Base-by-base conservation (phyloP, 495 filamentous ascomycete genomes). In the Gamarada debralockiae region DNA sequence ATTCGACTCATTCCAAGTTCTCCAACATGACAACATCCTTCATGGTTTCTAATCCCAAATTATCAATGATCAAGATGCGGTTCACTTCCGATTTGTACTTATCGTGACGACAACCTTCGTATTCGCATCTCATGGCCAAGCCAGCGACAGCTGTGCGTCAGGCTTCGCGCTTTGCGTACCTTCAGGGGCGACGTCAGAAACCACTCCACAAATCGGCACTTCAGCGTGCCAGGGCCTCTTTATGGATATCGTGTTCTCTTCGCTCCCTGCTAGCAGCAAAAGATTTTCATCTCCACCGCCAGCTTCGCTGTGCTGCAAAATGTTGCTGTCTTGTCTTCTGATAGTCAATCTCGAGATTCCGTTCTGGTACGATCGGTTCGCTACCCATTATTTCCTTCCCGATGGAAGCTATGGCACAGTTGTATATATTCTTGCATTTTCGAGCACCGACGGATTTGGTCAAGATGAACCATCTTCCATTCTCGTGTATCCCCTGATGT, bases 331-430 rank as follows among this genome's bases (percentile, higher is more conserved):
- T 3, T 57, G 52, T 34, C 56, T 60, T 18, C 48, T 47, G 23
- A 50, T 60, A 9, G 12, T 46, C 15, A 52, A 52, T 9, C 27
- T 57, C 7, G 15, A 29, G 24, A 56, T 63, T 12, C 58, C 53
- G 17, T 53, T 60, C 47, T 58, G 55, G 25, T 59, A 72, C 49
- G 68, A 75, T 50, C 65, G 64, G 34, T 73, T 68, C 53, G 74
- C 72, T 0, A 75, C 72, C 1, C 64, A 73, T 22, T 73, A 51
- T 43, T 60, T 60, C 33, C 67, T 73, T 27, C 65, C 71, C 9
- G 71, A 70, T 38, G 68, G 65, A 10, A 67, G 68, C 14, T 67
- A 56, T 22, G 72, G 72, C 10, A 66, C 66, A 3, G 56, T 73
- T 2, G 58, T 61, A 3, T 5, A 10, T 29, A 29, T 29, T 29